Conservation (phyloP, 73 alveolate species). For the Paramecium tetraurelia region DNA sequence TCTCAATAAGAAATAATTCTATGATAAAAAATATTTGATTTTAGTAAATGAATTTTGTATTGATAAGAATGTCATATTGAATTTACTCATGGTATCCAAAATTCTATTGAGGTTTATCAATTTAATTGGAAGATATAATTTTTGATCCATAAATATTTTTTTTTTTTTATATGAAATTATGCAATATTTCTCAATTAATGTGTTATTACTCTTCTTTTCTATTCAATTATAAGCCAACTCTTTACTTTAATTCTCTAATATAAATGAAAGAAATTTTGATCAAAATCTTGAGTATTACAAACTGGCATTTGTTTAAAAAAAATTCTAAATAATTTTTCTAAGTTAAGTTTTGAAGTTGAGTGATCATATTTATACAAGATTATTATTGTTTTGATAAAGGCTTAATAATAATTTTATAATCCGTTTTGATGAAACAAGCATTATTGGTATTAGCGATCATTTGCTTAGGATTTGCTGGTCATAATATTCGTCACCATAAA, state of each 20-base stretch:
- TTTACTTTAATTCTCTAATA: neutral
- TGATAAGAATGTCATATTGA: too few relatives aligned
- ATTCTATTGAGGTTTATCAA: too few relatives aligned
- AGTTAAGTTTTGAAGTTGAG: neutral
- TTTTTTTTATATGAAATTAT: neutral
- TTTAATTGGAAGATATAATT: neutral
- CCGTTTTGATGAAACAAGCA: conserved; percentile 30
- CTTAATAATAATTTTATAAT: conserved; percentile 11
- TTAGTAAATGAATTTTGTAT: too few relatives aligned
- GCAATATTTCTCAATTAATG: too few relatives aligned
- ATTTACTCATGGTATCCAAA: too few relatives aligned
- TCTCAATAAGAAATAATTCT: too few relatives aligned
- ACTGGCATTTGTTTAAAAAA: neutral
- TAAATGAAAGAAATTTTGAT: neutral
- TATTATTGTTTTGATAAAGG: neutral
- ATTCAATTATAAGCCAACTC: neutral
- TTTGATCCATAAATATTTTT: too few relatives aligned
- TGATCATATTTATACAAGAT: neutral
- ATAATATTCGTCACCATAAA: neutral
- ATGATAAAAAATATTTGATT: too few relatives aligned
- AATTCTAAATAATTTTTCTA: neutral
- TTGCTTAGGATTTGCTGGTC: neutral
- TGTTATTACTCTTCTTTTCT: too few relatives aligned
- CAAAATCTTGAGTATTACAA: neutral
- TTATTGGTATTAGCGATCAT: neutral